Percentiles rank a stretch among this genome's conserved stretches.
These are phyloP conservation scores for Chrysosporium queenslandicum DNA, from an alignment of 2,329 filamentous ascomycete genomes.

Conservation along the genomic window DNA sequence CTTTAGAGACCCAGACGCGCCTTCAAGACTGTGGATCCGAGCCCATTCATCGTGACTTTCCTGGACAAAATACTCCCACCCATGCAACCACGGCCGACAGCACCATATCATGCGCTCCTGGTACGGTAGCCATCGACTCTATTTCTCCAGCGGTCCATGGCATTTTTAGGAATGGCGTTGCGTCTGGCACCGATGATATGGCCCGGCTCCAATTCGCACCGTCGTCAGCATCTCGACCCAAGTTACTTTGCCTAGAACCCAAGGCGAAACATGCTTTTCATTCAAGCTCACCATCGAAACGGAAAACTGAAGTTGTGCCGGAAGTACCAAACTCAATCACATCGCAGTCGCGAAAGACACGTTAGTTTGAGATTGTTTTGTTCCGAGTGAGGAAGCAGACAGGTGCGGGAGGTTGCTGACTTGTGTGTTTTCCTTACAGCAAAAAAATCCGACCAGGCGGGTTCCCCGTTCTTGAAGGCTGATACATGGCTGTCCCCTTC, in stretches of 20 bases:
- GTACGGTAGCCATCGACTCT: not conserved
- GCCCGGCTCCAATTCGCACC: slow-evolving; percentile 37
- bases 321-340: slow-evolving; percentile 4
- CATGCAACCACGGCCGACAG: not conserved
- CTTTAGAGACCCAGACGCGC: slow-evolving; percentile 25
- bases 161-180: too few species aligned
- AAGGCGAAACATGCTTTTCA: slow-evolving; percentile 17
- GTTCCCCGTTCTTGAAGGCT: not conserved
- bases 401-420: not conserved
- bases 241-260: slow-evolving; percentile 26
- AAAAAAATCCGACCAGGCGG: not conserved
- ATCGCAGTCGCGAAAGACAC: slow-evolving; percentile 3
- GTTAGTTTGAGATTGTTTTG: not conserved
- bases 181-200: slow-evolving; percentile 29
- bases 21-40: slow-evolving; percentile 17
- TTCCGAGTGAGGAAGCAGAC: not conserved
- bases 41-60: slow-evolving; percentile 12
- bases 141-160: slow-evolving; percentile 13
- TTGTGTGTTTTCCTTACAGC: not conserved
- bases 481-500: not conserved
- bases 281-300: slow-evolving; percentile 20
- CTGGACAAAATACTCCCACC: not conserved
- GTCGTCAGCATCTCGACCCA: slow-evolving; percentile 29
- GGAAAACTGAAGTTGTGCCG: slow-evolving; percentile 12
- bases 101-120: not conserved